Evolutionary conservation across 139 green algal species (phyloP), one percentile per base, ranked within the genome.

Genomic region (Pleodorina starrii): DNA sequence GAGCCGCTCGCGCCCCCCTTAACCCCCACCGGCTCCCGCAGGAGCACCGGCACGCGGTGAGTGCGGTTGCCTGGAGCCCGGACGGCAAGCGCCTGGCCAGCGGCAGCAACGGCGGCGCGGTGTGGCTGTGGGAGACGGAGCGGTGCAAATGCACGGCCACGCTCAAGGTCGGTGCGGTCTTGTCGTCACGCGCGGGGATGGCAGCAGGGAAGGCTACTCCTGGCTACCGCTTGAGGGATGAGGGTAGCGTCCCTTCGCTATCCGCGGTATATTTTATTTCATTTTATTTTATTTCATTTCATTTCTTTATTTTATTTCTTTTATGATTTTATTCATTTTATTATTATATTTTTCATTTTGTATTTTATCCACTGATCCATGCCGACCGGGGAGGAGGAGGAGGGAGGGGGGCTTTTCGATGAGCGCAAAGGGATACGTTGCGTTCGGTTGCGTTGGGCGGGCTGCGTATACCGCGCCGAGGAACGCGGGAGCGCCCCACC

Each of bases 1-100:
- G n/a, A n/a, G n/a, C n/a, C n/a, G n/a, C n/a, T n/a, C n/a, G n/a
- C n/a, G n/a, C n/a, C n/a, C n/a, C n/a, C n/a, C n/a, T n/a, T n/a
- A n/a, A n/a, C n/a, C n/a, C n/a, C n/a, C n/a, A n/a, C n/a, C n/a
- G n/a, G n/a, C n/a, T n/a, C n/a, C n/a, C n/a, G 9, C 63, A 71
- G 69, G 84, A 46, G 14, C 84, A 89, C 44, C 69, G 17, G n/a
- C 36, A 46, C 11, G 68, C 23, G 12, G 68, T 89, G 9, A 71
- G 12, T 23, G 35, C 42, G 5, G 68, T 89, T 17, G 68, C 68
- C 2, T 89, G 77, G 66, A 40, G 42, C 19, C 84, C 84, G n/a
- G 69, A 89, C 36, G 84, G 84, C 60, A 72, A 59, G 84, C 68
- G 35, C 23, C 84, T 89, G 27, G 84, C 66, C 32, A 82, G 66